These are phyloP conservation scores for Craspedostauros australis DNA, from an alignment of 108 stramenopile species.

Conservation along the genomic window DNA sequence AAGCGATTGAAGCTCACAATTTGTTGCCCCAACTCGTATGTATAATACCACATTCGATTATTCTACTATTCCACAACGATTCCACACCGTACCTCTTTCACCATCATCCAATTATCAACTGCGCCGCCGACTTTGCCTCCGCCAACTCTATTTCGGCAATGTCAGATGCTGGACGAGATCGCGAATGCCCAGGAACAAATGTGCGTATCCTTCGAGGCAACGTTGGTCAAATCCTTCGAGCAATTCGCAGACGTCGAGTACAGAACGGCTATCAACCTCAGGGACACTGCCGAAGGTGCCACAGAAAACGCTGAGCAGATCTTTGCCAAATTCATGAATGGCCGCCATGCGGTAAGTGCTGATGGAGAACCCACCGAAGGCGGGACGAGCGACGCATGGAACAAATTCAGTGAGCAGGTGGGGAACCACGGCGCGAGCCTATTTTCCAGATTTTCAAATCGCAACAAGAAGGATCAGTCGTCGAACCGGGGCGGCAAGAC, in stretches of 20 bases:
- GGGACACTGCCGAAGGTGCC: slow-evolving; percentile 53
- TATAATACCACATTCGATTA: too few species aligned
- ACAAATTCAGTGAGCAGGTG: slow-evolving; percentile 72
- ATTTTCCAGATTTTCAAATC: slow-evolving; percentile 20
- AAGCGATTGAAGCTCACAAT: too few species aligned
- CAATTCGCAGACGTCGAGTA: slow-evolving; percentile 55
- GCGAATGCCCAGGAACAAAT: slow-evolving; percentile 74
- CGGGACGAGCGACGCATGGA: slow-evolving; percentile 45
- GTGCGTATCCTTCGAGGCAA: slow-evolving; percentile 68
- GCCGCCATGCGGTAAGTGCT: slow-evolving; percentile 55
- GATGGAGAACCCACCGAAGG: slow-evolving; percentile 18
- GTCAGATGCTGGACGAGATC: slow-evolving; percentile 66
- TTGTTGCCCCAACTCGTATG: too few species aligned
- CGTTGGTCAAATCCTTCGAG: slow-evolving; percentile 67
- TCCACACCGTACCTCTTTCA: too few species aligned
- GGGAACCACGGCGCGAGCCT: slow-evolving; percentile 45
- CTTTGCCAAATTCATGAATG: slow-evolving; percentile 71
- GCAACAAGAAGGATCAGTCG: slow-evolving; percentile 17
- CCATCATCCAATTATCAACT: too few species aligned
- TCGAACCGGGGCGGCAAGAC: too few species aligned
- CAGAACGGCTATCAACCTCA: slow-evolving; percentile 46
- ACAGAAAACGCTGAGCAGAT: slow-evolving; percentile 65
- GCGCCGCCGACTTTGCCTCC: too few species aligned
- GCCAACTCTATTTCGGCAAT: too few species aligned
- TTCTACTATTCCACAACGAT: too few species aligned